A percentile compares a stretch with the other conserved stretches of the same genome.
Conservation (phyloP, 2,329 filamentous ascomycete species). For the Apiospora phragmitis region DNA sequence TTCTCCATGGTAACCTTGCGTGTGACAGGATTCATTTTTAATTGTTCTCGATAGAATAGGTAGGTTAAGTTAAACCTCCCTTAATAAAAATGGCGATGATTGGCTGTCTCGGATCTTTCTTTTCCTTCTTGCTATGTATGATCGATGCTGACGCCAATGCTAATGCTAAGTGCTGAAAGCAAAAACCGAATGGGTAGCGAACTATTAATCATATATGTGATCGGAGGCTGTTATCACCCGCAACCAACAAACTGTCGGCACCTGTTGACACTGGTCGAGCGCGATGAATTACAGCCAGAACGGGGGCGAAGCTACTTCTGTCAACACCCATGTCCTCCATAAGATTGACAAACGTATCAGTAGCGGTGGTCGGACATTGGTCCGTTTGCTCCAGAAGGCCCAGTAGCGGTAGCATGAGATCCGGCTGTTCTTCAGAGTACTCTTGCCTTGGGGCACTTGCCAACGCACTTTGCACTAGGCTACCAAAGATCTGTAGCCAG, state of each 20-base stretch:
- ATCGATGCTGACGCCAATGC: neutral
- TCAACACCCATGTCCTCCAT: conserved; percentile 11
- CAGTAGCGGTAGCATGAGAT: neutral
- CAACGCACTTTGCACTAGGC: conserved; percentile 30
- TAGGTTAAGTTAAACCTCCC: too few relatives aligned
- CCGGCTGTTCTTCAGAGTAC: neutral
- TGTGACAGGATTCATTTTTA: too few relatives aligned
- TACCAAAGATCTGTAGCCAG: conserved; percentile 36
- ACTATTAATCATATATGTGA: neutral
- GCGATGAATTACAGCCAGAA: neutral
- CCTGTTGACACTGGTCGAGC: neutral
- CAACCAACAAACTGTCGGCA: neutral
- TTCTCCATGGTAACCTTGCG: too few relatives aligned
- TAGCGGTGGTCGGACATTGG: neutral
- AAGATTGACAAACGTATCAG: conserved; percentile 3
- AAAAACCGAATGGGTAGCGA: neutral
- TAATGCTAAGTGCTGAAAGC: neutral
- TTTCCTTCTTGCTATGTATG: neutral
- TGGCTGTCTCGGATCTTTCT: neutral
- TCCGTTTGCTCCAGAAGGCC: neutral
- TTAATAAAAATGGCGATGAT: neutral
- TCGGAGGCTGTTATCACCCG: neutral
- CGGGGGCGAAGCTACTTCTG: neutral
- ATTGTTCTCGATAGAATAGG: too few relatives aligned
- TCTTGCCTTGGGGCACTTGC: neutral